Conservation (phyloP, 257 asterid species). For the Solanum phureja region DNA sequence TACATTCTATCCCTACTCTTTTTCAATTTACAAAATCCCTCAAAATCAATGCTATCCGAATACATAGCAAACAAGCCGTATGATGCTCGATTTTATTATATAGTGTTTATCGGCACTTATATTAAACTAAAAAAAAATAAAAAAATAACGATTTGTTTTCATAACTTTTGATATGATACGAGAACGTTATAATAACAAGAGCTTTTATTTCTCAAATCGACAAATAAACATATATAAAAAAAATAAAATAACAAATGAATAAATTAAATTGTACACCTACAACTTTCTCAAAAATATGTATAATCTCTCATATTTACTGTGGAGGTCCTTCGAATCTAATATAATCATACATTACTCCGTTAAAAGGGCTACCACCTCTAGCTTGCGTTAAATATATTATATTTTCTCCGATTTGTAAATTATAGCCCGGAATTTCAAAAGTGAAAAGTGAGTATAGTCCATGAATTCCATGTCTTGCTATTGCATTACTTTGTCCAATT, state of each 20-base stretch:
- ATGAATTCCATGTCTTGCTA: slow-evolving; percentile 57
- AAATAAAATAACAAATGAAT: too few species aligned
- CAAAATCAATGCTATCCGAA: too few species aligned
- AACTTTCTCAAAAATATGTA: not conserved
- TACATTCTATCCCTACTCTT: too few species aligned
- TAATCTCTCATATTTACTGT: not conserved
- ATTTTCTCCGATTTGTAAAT: slow-evolving; percentile 27
- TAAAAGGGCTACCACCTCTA: slow-evolving; percentile 1
- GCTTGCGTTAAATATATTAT: slow-evolving; percentile 29
- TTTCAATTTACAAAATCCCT: too few species aligned
- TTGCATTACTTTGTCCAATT: slow-evolving; percentile 44
- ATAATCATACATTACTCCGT: slow-evolving; percentile 48
- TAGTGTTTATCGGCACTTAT: not conserved
- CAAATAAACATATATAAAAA: not conserved
- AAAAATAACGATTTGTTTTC: not conserved
- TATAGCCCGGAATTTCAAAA: slow-evolving; percentile 7
- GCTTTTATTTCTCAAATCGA: not conserved
- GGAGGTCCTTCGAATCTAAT: slow-evolving; percentile 34
- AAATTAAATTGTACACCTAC: not conserved
- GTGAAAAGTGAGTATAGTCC: slow-evolving; percentile 32
- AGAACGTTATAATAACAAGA: not conserved
- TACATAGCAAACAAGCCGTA: too few species aligned
- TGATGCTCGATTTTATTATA: not conserved
- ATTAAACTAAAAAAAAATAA: not conserved
- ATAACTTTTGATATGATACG: not conserved